Conservation (phyloP, 768 basidiomycete species). For the Boletus rubroflammeus region DNA sequence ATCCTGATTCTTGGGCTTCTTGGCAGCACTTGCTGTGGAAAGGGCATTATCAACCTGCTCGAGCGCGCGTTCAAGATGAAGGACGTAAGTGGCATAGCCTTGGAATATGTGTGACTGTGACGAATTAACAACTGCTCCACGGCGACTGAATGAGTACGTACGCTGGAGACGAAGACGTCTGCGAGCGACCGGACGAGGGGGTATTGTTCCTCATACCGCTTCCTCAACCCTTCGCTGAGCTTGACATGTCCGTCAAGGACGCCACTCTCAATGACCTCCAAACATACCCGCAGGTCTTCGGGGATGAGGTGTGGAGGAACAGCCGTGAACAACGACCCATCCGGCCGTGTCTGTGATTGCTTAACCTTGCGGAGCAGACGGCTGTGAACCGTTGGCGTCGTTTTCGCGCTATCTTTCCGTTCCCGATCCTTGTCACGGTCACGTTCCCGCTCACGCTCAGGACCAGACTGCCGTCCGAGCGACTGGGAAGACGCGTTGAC, state of each 20-base stretch:
- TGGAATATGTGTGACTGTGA: conserved; percentile 85
- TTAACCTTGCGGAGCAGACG: conserved; percentile 67
- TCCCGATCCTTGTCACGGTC: conserved; percentile 42
- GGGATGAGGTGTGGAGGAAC: conserved; percentile 80
- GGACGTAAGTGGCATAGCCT: conserved; percentile 90
- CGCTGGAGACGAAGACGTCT: conserved; percentile 94
- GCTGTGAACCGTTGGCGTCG: conserved; percentile 29
- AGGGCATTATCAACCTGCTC: conserved; percentile 82
- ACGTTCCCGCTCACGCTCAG: conserved; percentile 41
- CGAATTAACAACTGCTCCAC: conserved; percentile 18
- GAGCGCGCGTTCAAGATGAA: conserved; percentile 90
- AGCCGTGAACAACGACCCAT: conserved; percentile 44
- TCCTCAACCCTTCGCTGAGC: conserved; percentile 79
- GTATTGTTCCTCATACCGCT: conserved; percentile 93
- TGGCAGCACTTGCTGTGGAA: conserved; percentile 54
- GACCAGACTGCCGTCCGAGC: conserved; percentile 64
- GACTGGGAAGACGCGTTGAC: conserved; percentile 67
- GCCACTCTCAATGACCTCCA: conserved; percentile 83
- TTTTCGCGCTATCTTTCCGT: conserved; percentile 42
- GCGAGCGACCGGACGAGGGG: conserved; percentile 90
- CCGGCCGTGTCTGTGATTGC: conserved; percentile 55
- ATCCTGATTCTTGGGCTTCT: conserved; percentile 82
- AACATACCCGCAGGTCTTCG: conserved; percentile 78
- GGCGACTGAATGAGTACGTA: conserved; percentile 40
- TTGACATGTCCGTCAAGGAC: conserved; percentile 88